Conservation (phyloP, 352 stramenopile genomes). For the Globisporangium solare region DNA sequence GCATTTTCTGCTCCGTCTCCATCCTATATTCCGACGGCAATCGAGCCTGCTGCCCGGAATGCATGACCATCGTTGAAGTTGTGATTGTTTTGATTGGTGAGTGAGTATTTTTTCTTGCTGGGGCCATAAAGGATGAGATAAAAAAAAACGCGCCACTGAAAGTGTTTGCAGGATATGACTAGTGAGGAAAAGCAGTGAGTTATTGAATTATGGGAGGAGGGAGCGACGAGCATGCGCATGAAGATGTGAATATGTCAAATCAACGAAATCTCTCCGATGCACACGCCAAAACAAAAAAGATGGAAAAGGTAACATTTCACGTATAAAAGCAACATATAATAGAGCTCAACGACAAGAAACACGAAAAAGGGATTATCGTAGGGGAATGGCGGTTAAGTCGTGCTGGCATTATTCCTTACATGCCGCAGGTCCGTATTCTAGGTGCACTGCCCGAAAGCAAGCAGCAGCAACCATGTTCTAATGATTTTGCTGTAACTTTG, state of each 20-base stretch:
- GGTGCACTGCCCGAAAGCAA: no score
- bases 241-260: constrained; percentile 17
- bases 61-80: constrained; percentile 12
- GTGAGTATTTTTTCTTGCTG: constrained; percentile 19
- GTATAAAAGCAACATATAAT: constrained; percentile 13
- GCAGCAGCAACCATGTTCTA: no score
- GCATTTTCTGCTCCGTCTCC: background rate
- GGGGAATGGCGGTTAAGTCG: no score
- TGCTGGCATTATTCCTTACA: no score
- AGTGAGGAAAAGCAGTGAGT: background rate
- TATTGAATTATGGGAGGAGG: background rate
- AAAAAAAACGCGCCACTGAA: background rate
- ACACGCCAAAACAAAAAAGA: constrained; percentile 6
- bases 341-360: constrained; percentile 12
- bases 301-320: background rate
- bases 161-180: background rate
- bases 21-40: background rate
- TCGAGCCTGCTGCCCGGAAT: constrained; percentile 4
- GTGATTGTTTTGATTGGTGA: constrained; percentile 17
- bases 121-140: constrained; percentile 11
- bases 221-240: constrained; percentile 2
- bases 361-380: no score
- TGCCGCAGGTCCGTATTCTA: no score
- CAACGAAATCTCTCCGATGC: background rate
- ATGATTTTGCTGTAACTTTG: background rate